Conservation (phyloP, 305 asterid species). For the Fraxinus ornus region DNA sequence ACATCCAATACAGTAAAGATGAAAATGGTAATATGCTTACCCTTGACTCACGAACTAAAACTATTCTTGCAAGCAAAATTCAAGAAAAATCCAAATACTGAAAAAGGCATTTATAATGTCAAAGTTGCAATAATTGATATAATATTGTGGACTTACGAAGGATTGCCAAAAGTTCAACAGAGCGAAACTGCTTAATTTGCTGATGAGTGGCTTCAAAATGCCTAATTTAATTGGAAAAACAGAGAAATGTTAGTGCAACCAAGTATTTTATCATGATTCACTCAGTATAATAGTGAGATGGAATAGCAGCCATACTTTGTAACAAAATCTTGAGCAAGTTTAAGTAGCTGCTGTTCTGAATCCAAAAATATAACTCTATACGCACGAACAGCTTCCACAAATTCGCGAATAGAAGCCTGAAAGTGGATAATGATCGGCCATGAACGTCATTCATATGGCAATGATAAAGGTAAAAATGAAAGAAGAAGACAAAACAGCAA, state of each 20-base stretch:
- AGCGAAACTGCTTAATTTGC: slow-evolving; percentile 32
- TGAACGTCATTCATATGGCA: not conserved
- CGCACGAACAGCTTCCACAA: slow-evolving; percentile 91
- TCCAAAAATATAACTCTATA: slow-evolving; percentile 84
- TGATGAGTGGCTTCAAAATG: slow-evolving; percentile 41
- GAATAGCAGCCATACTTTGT: slow-evolving; percentile 49
- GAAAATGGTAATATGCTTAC: not conserved
- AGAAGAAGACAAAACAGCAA: not conserved
- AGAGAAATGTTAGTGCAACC: not conserved
- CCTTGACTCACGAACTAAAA: not conserved
- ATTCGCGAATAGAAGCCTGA: slow-evolving; percentile 88
- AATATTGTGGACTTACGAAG: slow-evolving; percentile 36
- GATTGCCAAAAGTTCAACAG: slow-evolving; percentile 39
- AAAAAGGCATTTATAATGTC: not conserved
- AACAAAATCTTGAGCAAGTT: slow-evolving; percentile 73
- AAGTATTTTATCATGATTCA: not conserved
- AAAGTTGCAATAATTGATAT: not conserved
- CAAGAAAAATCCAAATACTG: not conserved
- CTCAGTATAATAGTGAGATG: not conserved
- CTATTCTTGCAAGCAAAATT: not conserved
- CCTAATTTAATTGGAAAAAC: not conserved
- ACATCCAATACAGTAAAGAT: not conserved
- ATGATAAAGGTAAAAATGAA: not conserved
- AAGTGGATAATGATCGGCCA: slow-evolving; percentile 5
- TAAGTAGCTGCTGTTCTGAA: slow-evolving; percentile 82